Base-by-base conservation (phyloP, 257 asterid genomes). In the Solanum bukasovii region DNA sequence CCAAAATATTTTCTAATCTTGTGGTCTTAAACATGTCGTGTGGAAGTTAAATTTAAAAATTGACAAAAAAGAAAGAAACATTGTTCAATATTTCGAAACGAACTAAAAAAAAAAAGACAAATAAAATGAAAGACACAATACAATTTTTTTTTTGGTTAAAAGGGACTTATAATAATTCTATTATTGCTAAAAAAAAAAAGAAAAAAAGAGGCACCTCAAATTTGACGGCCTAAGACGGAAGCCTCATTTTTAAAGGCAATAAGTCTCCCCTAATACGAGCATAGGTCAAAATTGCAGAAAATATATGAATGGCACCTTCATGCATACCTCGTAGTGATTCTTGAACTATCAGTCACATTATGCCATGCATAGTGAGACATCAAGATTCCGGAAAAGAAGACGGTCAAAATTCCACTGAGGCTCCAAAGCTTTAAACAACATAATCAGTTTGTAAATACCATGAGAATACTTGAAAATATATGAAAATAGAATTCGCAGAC, bases 361-460 rank as follows among this genome's bases (percentile, higher is more conserved):
- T 96, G 96, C 99, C 98, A 96, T 52, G 98, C 98, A 86, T 96
- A 96, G 90, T 96, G 99, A 13, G 98, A 94, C 99, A 96, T 96
- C 88, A 94, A 90, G 84, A 96, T 92, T 89, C 99, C 98, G 72
- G 92, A 88, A 87, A 96, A 96, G 94, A 95, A 96, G 88, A 96
- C 99, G 0, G 99, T 96, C 90, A 96, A 89, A 90, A 96, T 96
- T 87, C 98, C 99, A 82, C 99, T 96, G 27, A 96, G 96, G 87
- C 87, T 87, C 46, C 90, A 91, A 75, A 94, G 92, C 96, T 96
- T 93, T 78, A 46, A 87, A 85, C 86, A 84, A 21, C 81, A 42
- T 59, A 37, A 90, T 78, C 59, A 52, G 73, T 46, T 20, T 7
- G 18, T 82, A 46, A 86, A n/a, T 86, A 70, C 44, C 29, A 31